These are phyloP conservation scores for Entoloma clypeatum DNA, from an alignment of 1,284 basidiomycete genomes.

Conservation along the genomic window DNA sequence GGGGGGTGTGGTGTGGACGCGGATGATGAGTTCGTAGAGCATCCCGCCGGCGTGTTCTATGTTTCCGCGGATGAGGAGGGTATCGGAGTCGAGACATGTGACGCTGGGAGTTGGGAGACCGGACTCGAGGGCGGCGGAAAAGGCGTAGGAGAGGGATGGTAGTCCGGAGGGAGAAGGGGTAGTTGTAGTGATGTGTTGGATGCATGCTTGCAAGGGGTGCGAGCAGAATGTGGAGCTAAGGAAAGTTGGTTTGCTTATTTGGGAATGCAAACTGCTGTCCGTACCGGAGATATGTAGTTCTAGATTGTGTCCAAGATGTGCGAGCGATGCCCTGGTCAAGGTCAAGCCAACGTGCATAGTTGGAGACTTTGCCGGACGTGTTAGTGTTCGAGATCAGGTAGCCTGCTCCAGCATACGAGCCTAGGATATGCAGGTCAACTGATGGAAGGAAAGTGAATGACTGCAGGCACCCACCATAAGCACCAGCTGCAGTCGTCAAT, in stretches of 20 bases:
- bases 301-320: slow-evolving; percentile 55
- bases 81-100: slow-evolving; percentile 54
- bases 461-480: slow-evolving; percentile 48
- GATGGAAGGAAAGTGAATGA: slow-evolving; percentile 2
- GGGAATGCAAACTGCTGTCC: slow-evolving; percentile 10
- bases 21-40: slow-evolving; percentile 64
- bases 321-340: slow-evolving; percentile 56
- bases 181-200: slow-evolving; percentile 48
- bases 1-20: slow-evolving; percentile 33
- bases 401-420: slow-evolving; percentile 67
- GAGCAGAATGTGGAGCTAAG: slow-evolving; percentile 67
- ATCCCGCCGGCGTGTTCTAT: slow-evolving; percentile 50
- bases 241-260: slow-evolving; percentile 5
- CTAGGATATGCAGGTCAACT: slow-evolving; percentile 30
- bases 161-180: slow-evolving; percentile 15
- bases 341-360: slow-evolving; percentile 66
- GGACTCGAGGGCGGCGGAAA: slow-evolving; percentile 42
- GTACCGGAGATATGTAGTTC: slow-evolving; percentile 45
- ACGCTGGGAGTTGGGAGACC: slow-evolving; percentile 55
- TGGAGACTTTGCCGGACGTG: slow-evolving; percentile 35
- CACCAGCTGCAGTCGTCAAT: slow-evolving; percentile 51
- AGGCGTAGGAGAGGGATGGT: slow-evolving; percentile 47
- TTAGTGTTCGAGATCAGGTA: slow-evolving; percentile 53
- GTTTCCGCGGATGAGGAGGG: slow-evolving; percentile 54
- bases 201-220: slow-evolving; percentile 55